Percentiles rank a stretch among this genome's conserved stretches.
Evolutionary conservation across 106 monocot species (phyloP).

Genomic region (Phalaenopsis equestris): DNA sequence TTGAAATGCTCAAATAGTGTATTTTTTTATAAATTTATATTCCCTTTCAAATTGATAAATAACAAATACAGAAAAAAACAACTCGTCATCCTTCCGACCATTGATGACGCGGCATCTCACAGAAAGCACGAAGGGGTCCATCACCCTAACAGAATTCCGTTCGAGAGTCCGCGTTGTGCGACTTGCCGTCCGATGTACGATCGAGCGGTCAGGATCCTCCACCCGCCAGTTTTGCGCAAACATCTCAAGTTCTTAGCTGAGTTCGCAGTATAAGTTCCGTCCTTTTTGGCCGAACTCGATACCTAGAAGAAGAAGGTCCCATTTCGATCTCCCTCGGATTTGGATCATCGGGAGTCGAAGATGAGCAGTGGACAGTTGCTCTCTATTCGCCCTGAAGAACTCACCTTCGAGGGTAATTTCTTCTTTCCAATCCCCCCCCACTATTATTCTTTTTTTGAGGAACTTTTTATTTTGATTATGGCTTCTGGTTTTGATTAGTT

Average conservation of each 20-base stretch:
- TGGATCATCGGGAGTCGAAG: conserved; percentile 7
- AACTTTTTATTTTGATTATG: background rate
- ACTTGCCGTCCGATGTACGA: too few species aligned
- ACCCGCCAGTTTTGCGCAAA: background rate
- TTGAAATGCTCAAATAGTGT: too few species aligned
- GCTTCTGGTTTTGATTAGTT: conserved; percentile 36
- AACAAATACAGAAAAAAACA: too few species aligned
- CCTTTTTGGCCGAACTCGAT: background rate
- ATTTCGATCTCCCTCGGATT: conserved; percentile 5
- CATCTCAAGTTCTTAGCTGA: too few species aligned
- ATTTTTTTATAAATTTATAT: too few species aligned
- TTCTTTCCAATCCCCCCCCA: background rate
- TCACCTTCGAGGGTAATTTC: conserved; percentile 46
- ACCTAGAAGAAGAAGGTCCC: background rate
- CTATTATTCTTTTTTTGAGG: background rate
- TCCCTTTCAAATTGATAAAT: too few species aligned
- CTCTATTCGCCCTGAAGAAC: conserved; percentile 61
- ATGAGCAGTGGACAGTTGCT: conserved; percentile 50
- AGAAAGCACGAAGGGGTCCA: too few species aligned
- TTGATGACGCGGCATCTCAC: too few species aligned
- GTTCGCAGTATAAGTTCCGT: conserved; percentile 7
- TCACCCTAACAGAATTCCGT: too few species aligned
- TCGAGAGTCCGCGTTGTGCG: too few species aligned
- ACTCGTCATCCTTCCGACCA: too few species aligned
- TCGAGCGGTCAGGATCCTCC: too few species aligned